Base-by-base conservation (phyloP, 1,284 basidiomycete genomes). In the Anthracocystis walkeri region DNA sequence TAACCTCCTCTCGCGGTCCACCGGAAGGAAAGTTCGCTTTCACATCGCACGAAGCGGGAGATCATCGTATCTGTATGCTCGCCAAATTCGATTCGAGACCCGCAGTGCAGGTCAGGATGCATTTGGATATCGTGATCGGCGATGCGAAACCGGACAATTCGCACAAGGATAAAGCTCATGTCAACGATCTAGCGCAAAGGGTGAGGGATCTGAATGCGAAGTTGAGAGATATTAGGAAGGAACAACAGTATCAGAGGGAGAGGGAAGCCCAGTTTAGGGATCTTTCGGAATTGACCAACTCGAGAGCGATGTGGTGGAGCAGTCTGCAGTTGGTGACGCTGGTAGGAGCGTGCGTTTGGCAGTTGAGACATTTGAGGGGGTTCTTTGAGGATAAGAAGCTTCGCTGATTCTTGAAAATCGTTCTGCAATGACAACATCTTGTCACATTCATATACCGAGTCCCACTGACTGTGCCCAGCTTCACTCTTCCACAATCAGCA, bases 181-280 rank as follows among this genome's bases (percentile, higher is more conserved):
- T 98, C 46, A 91, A 91, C 3, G 93, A 95, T 79, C 88, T 99
- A 40, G 91, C 95, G 0, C 86, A 89, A 58, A 94, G 93, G 85
- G 89, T 99, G 49, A 90, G 93, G 33, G 95, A 98, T 77, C 88
- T 99, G 62, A 99, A 98, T 86, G 89, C 90, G 77, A 95, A 95
- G 86, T 88, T 99, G 58, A 91, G 93, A 83, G 95, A 97, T 82
- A 92, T 99, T 75, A 89, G 94, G 60, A 89, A 94, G 46, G 97
- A 99, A 86, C 97, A 99, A 87, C 94, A 97, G 85, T 99, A 97
- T 85, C 95, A 99, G 88, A 89, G 97, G 48, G 96, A 99, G 73
- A 65, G 87, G 65, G 97, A 99, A 87, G 89, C 92, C n/a, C 91
- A 92, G 75, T 99, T 93, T 85, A 89, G 97, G 45, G 88, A 96